A percentile compares a stretch with the other conserved stretches of the same genome.
These are phyloP conservation scores for Suillus paluster DNA, from an alignment of 768 basidiomycete species.

Conservation along the genomic window DNA sequence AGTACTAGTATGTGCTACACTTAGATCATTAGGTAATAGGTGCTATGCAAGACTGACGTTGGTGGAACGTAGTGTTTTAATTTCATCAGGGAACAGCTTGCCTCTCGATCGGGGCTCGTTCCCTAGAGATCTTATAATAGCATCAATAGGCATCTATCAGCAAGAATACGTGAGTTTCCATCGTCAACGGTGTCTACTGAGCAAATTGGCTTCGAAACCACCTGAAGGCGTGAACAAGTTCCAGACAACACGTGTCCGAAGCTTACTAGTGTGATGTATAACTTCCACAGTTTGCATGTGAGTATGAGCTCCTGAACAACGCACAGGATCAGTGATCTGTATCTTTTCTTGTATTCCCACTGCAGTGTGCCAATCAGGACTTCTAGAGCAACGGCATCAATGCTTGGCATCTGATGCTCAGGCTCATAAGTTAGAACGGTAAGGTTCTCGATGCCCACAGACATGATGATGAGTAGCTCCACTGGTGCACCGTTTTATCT, in stretches of 20 bases:
- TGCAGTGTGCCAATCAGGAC: not conserved
- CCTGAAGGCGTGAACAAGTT: not conserved
- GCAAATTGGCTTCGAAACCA: not conserved
- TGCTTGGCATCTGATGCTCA: not conserved
- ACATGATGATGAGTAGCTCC: not conserved
- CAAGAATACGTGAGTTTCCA: no score
- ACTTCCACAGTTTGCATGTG: not conserved
- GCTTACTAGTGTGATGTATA: no score
- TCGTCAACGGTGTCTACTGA: no score
- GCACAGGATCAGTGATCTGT: conserved; percentile 1
- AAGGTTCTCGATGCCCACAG: not conserved
- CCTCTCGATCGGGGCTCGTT: conserved; percentile 1
- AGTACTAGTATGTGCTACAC: not conserved
- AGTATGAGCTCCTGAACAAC: not conserved
- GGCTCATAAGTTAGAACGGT: not conserved
- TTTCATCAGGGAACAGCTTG: no score
- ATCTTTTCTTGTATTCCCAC: not conserved
- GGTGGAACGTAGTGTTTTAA: not conserved
- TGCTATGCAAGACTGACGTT: no score
- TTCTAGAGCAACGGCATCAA: not conserved
- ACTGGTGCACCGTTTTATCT: not conserved
- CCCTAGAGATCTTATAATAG: not conserved
- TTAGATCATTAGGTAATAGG: not conserved
- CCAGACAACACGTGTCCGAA: no score
- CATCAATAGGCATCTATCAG: not conserved